Evolutionary conservation across 2,329 filamentous ascomycete species (phyloP), one percentile per base, ranked within the genome.

Genomic region (Tympanopsis confertula): DNA sequence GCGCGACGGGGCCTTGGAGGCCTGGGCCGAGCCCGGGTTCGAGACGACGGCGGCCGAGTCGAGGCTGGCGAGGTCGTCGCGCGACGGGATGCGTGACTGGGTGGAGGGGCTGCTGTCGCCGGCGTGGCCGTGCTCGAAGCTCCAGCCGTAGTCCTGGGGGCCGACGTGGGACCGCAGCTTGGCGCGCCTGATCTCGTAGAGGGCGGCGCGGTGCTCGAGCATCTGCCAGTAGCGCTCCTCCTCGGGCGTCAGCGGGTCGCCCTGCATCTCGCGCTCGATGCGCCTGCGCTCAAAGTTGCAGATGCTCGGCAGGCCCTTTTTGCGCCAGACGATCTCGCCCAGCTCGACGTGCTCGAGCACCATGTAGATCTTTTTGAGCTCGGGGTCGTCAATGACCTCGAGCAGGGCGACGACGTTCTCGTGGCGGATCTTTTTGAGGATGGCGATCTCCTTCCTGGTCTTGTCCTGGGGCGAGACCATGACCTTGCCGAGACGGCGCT

Each of bases 291-390:
- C 91, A 50, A 87, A 80, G 20, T 78, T 68, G 48, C 85, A 85
- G 45, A 96, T 83, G 50, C 87, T 83, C 39, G 81, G 82, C 5
- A 87, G 68, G 4, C 86, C 89, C 60, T 88, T 86, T 55, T 83
- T 89, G 39, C 91, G 78, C 91, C 91, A 98, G 35, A 86, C 74
- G 40, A 98, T 86, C 61, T 98, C 91, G 37, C 91, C 89, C 29
- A 89, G 73, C 55, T 95, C 86, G 40, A 95, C 88, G 58, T 89
- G 89, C 58, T 98, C 91, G 32, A 98, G 71, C 15, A 96, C 86
- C 63, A 98, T 89, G 62, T 98, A 98, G 44, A 98, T 94, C 63
- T 98, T 98, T 63, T 93, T 91, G 41, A 87, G 77, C 50, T 87
- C 86, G 2, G 89, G 89, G 55, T 98, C 91, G 55, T 98, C 91